phyloP scores from a whole-genome alignment of 192 early-diverging fungal species.

The Rhizophagus clarus region DNA sequence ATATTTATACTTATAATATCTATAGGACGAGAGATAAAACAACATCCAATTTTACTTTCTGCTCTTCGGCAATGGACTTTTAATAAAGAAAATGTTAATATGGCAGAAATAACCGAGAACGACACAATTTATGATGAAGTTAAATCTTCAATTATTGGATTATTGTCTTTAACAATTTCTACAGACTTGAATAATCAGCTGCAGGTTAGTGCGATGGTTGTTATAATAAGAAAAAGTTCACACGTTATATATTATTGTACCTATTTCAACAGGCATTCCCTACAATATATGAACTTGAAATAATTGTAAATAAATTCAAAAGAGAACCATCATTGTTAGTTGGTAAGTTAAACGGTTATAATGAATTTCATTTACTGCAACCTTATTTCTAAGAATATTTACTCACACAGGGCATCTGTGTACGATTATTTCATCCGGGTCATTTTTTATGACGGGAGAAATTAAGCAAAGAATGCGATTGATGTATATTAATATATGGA shows the following conservation, averaged over 20 bases:
- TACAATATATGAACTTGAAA: not conserved
- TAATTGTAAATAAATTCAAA: not conserved
- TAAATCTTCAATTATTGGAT: conserved; percentile 5
- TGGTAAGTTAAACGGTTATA: not conserved
- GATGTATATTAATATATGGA: conserved; percentile 5
- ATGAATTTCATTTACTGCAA: not conserved
- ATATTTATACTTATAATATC: not conserved
- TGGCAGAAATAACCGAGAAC: not conserved
- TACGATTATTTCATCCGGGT: not conserved
- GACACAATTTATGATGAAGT: not conserved
- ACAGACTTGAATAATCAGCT: not conserved
- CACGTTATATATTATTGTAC: not conserved
- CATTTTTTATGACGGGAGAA: not conserved
- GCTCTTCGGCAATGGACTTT: conserved; percentile 2
- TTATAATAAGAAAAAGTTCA: not conserved
- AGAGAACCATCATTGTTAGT: not conserved
- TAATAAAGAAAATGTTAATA: not conserved
- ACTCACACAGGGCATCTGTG: not conserved
- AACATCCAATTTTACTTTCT: not conserved
- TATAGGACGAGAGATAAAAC: not conserved
- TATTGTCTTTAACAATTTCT: not conserved
- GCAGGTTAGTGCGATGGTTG: not conserved
- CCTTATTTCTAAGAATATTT: not conserved
- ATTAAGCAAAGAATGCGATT: not conserved
- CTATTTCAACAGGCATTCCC: not conserved